Conservation (phyloP, 208 protist species). For the Vickermania spadyakhi region DNA sequence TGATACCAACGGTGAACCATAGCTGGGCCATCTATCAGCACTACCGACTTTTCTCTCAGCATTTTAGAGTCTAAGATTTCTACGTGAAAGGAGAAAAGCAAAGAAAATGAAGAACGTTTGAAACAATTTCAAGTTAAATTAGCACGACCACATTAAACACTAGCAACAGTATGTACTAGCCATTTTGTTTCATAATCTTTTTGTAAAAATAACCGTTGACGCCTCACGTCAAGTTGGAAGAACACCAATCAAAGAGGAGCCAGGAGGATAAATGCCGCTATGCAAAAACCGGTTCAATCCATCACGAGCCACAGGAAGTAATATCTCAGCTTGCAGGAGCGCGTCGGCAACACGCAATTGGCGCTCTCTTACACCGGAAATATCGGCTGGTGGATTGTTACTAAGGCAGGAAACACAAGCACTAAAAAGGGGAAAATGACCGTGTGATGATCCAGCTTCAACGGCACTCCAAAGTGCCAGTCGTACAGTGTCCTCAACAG, state of each 20-base stretch:
- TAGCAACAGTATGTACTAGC: not conserved
- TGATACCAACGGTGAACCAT: conserved; percentile 87
- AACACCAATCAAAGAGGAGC: conserved; percentile 37
- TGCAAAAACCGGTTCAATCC: conserved; percentile 9
- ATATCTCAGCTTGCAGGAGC: not conserved
- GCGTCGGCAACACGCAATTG: conserved; percentile 32
- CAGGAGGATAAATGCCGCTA: conserved; percentile 54
- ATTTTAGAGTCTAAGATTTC: conserved; percentile 39
- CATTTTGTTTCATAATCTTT: not conserved
- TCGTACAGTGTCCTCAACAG: conserved; percentile 35
- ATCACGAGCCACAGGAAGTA: not conserved
- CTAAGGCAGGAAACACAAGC: not conserved
- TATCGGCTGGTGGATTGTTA: conserved; percentile 10
- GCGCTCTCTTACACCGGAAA: conserved; percentile 30
- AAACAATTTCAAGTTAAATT: not conserved
- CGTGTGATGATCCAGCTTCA: not conserved
- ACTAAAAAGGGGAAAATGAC: not conserved
- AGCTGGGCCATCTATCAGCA: conserved; percentile 81
- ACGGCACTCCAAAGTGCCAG: conserved; percentile 37
- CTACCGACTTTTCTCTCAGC: conserved; percentile 50
- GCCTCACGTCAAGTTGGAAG: conserved; percentile 3
- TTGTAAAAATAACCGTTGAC: not conserved
- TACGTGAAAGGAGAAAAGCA: too few relatives aligned
- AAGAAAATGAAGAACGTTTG: not conserved
- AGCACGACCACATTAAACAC: not conserved